Conservation (phyloP, 352 stramenopile species). For the Pythium phragmiticola region DNA sequence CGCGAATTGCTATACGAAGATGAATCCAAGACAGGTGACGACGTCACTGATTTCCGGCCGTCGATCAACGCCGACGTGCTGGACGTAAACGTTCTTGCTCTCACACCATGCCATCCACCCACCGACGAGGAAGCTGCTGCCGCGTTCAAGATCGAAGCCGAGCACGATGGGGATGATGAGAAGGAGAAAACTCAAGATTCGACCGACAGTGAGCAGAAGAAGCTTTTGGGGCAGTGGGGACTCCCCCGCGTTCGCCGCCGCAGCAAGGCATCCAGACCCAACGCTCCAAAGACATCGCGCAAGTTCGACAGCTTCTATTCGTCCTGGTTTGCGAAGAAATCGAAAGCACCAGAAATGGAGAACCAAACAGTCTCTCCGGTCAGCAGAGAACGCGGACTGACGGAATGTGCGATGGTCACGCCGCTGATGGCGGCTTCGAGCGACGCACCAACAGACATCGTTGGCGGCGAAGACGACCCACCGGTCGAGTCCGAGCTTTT, state of each 20-base stretch:
- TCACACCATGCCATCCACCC: conserved; percentile 14
- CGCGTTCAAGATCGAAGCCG: conserved; percentile 27
- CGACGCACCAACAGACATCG: background rate
- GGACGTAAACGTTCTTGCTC: conserved; percentile 14
- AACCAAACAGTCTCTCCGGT: background rate
- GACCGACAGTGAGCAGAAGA: conserved; percentile 41
- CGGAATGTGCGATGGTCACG: conserved; percentile 17
- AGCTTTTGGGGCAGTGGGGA: conserved; percentile 74
- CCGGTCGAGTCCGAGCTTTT: conserved; percentile 5
- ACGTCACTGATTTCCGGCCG: background rate
- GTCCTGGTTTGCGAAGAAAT: conserved; percentile 70
- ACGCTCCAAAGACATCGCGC: conserved; percentile 37
- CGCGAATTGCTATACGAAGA: conserved; percentile 37
- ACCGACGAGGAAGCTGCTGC: background rate
- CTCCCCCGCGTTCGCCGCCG: conserved; percentile 44
- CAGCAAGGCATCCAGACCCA: conserved; percentile 41
- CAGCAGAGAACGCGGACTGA: background rate
- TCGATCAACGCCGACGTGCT: conserved; percentile 11
- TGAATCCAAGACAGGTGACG: conserved; percentile 16
- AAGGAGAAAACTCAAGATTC: conserved; percentile 21
- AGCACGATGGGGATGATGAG: conserved; percentile 25
- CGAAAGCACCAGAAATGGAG: conserved; percentile 10
- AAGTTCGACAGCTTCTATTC: conserved; percentile 77
- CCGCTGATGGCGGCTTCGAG: conserved; percentile 1
- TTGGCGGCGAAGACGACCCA: background rate